Percentiles rank a stretch among this genome's conserved stretches.
Conservation (phyloP, 108 stramenopile species). For the Cylindrotheca closterium region DNA sequence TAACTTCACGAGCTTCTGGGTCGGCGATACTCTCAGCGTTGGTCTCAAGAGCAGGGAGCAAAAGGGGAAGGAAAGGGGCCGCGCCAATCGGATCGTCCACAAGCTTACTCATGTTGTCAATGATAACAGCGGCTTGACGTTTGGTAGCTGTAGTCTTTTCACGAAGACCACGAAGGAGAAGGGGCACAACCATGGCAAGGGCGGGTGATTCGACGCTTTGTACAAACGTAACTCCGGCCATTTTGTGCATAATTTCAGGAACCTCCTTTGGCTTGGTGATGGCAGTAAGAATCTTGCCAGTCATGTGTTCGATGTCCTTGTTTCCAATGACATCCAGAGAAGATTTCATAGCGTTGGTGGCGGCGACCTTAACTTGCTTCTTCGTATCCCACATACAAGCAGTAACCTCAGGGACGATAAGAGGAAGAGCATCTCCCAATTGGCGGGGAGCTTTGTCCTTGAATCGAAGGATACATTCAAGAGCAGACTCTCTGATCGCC, state of each 20-base stretch:
- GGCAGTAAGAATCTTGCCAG: constrained; percentile 88
- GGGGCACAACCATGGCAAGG: constrained; percentile 98
- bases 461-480: constrained; percentile 77
- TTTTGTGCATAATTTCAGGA: constrained; percentile 94
- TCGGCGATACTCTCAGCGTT: constrained; percentile 95
- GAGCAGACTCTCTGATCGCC: constrained; percentile 80
- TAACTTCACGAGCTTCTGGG: constrained; percentile 91
- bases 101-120: constrained; percentile 98
- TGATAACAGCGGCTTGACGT: constrained; percentile 97
- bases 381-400: constrained; percentile 98
- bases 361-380: constrained; percentile 95
- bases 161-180: constrained; percentile 94
- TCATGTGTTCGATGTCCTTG: constrained; percentile 99
- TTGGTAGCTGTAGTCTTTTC: constrained; percentile 93
- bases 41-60: constrained; percentile 94
- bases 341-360: constrained; percentile 87
- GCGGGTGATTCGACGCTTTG: constrained; percentile 98
- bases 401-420: constrained; percentile 93
- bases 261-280: constrained; percentile 96
- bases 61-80: constrained; percentile 93
- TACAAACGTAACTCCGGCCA: constrained; percentile 97
- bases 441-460: constrained; percentile 74
- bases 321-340: constrained; percentile 95
- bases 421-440: constrained; percentile 83
- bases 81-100: constrained; percentile 95